Percentiles rank a stretch among this genome's conserved stretches.
Evolutionary conservation across 306 rosid genomes (phyloP).

Genomic region (Quercus bicolor): DNA sequence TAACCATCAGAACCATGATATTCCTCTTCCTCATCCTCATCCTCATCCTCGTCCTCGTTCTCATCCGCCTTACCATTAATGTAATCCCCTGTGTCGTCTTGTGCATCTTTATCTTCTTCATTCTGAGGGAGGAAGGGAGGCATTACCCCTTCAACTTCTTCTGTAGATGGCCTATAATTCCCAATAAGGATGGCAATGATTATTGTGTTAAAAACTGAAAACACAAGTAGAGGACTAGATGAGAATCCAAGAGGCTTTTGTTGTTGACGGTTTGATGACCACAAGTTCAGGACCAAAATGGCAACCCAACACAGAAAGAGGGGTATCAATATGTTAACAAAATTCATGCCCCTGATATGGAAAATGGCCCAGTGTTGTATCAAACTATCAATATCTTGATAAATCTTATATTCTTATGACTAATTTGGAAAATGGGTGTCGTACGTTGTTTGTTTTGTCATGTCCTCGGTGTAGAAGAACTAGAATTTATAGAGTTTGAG

Average conservation of each 20-base stretch:
- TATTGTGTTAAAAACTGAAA: conserved; percentile 30
- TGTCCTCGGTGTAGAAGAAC: not conserved
- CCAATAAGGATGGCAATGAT: conserved; percentile 21
- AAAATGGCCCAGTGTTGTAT: not conserved
- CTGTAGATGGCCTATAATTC: conserved; percentile 14
- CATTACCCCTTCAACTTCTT: not conserved
- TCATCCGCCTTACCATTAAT: not conserved
- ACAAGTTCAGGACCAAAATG: not conserved
- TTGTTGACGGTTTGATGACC: conserved; percentile 2
- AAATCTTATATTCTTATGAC: too few relatives aligned
- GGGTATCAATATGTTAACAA: conserved; percentile 15
- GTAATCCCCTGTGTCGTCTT: not conserved
- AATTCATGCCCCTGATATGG: conserved; percentile 12
- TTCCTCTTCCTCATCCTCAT: conserved; percentile 8
- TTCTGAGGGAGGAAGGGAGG: not conserved
- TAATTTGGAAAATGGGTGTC: too few relatives aligned
- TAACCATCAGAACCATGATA: not conserved
- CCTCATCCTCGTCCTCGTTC: too few relatives aligned
- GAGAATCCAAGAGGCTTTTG: conserved; percentile 1
- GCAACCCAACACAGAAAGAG: conserved; percentile 9
- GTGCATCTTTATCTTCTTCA: not conserved
- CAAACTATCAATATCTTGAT: too few relatives aligned
- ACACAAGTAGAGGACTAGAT: conserved; percentile 23
- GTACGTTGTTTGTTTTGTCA: not conserved
- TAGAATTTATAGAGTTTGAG: not conserved